phyloP scores from a whole-genome alignment of 148 eudicot genomes.

The Linanthus parryae region DNA sequence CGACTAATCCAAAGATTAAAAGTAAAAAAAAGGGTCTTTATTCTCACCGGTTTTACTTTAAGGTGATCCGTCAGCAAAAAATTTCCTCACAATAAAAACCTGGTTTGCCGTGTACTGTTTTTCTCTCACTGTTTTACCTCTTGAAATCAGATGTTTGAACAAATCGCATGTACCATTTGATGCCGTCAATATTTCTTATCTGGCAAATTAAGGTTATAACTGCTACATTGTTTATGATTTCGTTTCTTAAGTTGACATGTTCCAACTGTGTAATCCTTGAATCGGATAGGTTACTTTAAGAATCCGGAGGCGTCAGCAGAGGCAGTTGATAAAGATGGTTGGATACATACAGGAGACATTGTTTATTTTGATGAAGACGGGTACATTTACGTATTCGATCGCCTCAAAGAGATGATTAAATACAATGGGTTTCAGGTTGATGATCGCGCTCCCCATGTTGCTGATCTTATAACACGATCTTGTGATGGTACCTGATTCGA shows the following conservation, averaged over 20 bases:
- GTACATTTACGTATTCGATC: slow-evolving; percentile 65
- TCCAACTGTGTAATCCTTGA: no score
- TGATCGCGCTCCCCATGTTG: not conserved
- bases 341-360: slow-evolving; percentile 94
- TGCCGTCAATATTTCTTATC: not conserved
- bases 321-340: slow-evolving; percentile 63
- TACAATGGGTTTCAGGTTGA: slow-evolving; percentile 89
- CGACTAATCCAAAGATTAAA: no score
- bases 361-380: slow-evolving; percentile 77
- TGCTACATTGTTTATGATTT: not conserved
- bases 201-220: no score
- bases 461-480: not conserved
- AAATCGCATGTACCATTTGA: not conserved
- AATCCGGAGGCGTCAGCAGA: slow-evolving; percentile 48
- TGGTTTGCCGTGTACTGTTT: not conserved
- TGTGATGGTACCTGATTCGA: not conserved
- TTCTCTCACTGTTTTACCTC: not conserved
- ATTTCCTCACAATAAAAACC: not conserved
- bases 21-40: not conserved
- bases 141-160: not conserved
- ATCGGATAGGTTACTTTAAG: slow-evolving; percentile 89
- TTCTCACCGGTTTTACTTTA: not conserved
- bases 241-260: no score
- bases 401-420: slow-evolving; percentile 90
- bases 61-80: no score